Evolutionary conservation across 1,139 yeast species (phyloP), one percentile per base, ranked within the genome.

Genomic region (Maudiozyma humilis): DNA sequence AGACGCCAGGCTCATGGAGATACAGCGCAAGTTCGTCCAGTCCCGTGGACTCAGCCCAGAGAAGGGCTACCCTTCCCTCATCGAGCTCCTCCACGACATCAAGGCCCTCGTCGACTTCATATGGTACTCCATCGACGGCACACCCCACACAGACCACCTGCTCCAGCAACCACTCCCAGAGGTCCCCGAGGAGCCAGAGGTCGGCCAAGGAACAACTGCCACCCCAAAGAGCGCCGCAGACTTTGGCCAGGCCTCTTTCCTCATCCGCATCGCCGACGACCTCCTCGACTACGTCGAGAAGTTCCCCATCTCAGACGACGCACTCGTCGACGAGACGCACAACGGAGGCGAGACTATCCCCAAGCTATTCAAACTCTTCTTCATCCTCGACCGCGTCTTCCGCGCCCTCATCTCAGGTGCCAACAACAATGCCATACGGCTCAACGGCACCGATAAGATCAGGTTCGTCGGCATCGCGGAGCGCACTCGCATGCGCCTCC

Each of bases 11-110:
- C 62, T 83, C 31, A 65, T 81, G 50, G 63, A 65, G 17, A 69
- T 85, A 2, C 88, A 82, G 52, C 66, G 93, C 39, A 71, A 67
- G 49, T 83, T 76, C 54, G 78, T 86, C 27, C 83, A 80, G 56
- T 70, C 78, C 41, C 50, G 64, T 40, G 64, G 63, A 1, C 70
- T 80, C 47, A 72, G 79, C 2, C 70, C 66, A 10, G 51, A 52
- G 23, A 47, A 46, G 32, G 71, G 70, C 1, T 67, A 66, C 38
- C 62, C 65, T 32, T 54, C 69, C 1, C 60, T 79, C 39, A 53
- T 52, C 4, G 67, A 70, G 15, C 60, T 82, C 27, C 51, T 78
- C 13, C 48, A 48, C 2, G 82, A 78, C 33, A 54, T 81, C 33
- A 64, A 69, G 35, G 61, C 67, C 5, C 55, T 79, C 2, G 54